Conservation (phyloP, 129 eudicot genomes). For the Oenanthe sinensis region DNA sequence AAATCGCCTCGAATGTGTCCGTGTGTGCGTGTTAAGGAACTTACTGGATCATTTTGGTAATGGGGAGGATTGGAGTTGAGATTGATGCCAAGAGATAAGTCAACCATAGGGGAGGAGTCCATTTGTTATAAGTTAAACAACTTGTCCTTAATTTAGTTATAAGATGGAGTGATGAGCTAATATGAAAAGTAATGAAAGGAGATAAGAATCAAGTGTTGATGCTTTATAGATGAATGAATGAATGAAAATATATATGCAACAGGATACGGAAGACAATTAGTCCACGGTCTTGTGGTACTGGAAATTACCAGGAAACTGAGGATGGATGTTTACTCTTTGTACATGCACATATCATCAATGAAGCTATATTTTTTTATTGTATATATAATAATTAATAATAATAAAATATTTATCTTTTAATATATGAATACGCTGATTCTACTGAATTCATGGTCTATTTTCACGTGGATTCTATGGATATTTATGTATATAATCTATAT, state of each 20-base stretch:
- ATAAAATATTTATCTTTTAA: too few relatives aligned
- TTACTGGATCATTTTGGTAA: neutral
- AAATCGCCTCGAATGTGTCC: neutral
- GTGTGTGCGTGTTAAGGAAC: neutral
- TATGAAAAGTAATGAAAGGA: neutral
- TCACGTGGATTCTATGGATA: too few relatives aligned
- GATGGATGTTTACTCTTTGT: too few relatives aligned
- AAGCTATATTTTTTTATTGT: too few relatives aligned
- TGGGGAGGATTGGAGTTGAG: slow-evolving; percentile 4
- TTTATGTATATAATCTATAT: too few relatives aligned
- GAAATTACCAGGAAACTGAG: slow-evolving; percentile 1
- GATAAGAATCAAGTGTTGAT: neutral
- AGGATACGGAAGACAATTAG: neutral
- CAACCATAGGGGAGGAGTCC: slow-evolving; percentile 7
- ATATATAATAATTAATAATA: too few relatives aligned
- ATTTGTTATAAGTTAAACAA: neutral
- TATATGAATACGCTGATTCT: too few relatives aligned
- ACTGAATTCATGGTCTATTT: too few relatives aligned
- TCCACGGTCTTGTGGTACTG: neutral
- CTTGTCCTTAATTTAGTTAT: too few relatives aligned
- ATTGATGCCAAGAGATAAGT: slow-evolving; percentile 12
- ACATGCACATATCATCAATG: too few relatives aligned
- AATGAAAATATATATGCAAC: too few relatives aligned
- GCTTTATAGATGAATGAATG: neutral
- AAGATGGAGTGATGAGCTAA: neutral